Conservation (phyloP, 1,139 yeast genomes). For the Debaryomyces sp. region DNA sequence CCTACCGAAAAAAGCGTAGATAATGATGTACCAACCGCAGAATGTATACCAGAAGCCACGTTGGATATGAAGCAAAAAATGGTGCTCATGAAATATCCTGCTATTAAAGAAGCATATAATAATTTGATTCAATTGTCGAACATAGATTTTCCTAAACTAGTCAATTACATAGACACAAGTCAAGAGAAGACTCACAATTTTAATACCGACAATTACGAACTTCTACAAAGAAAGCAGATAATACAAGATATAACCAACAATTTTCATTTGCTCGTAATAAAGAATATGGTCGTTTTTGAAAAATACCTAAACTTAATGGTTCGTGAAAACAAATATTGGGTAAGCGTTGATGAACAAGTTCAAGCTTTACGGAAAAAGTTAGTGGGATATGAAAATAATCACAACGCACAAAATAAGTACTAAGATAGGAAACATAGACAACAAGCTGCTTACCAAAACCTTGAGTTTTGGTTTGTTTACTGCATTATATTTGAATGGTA, state of each 20-base stretch:
- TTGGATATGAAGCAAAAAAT: slow-evolving; percentile 22
- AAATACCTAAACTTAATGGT: slow-evolving; percentile 24
- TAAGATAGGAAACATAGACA: background rate
- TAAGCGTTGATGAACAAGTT: slow-evolving; percentile 19
- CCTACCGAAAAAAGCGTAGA: slow-evolving; percentile 1
- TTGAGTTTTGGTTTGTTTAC: too few species aligned
- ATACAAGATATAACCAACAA: slow-evolving; percentile 19
- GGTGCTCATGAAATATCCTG: slow-evolving; percentile 23
- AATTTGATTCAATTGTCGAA: slow-evolving; percentile 24
- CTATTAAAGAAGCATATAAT: slow-evolving; percentile 23
- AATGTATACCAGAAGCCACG: slow-evolving; percentile 1
- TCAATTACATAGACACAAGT: slow-evolving; percentile 22
- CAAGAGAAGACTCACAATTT: slow-evolving; percentile 23
- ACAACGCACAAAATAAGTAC: slow-evolving; percentile 10
- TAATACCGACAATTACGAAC: slow-evolving; percentile 12
- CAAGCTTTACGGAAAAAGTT: slow-evolving; percentile 13
- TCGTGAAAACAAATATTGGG: slow-evolving; percentile 33
- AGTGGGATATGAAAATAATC: slow-evolving; percentile 10
- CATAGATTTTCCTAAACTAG: slow-evolving; percentile 20
- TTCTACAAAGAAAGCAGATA: slow-evolving; percentile 14
- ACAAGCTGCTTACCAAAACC: background rate
- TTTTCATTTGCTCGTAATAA: slow-evolving; percentile 27
- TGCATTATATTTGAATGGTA: background rate
- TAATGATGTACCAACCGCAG: background rate
- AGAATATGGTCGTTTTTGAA: slow-evolving; percentile 34